These are phyloP conservation scores for Triticum urartu DNA, from an alignment of 176 grass and related monocot species.

Conservation along the genomic window DNA sequence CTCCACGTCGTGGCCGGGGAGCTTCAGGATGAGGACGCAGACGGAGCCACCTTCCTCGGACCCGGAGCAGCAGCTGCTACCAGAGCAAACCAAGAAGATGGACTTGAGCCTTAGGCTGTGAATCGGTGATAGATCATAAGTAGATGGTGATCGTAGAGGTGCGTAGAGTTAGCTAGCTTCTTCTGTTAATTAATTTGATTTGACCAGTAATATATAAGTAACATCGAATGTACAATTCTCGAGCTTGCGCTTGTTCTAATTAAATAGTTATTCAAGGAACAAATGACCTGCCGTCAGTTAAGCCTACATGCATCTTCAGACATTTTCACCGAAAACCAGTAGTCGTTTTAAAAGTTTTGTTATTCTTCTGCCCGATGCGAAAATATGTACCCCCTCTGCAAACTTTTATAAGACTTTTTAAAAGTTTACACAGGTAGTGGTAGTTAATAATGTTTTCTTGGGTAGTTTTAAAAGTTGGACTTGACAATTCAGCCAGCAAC, in stretches of 20 bases:
- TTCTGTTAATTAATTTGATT: constrained; percentile 34
- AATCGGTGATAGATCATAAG: background rate
- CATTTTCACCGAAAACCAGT: background rate
- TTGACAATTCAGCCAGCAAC: too few relatives aligned
- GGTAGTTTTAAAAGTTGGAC: too few relatives aligned
- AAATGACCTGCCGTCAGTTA: background rate
- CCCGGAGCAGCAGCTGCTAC: constrained; percentile 21
- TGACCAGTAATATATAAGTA: constrained; percentile 23
- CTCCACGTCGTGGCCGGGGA: constrained; percentile 63
- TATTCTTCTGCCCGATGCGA: too few relatives aligned
- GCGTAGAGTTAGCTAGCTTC: constrained; percentile 4
- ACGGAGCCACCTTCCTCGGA: constrained; percentile 38
- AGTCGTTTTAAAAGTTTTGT: background rate
- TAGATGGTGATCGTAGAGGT: constrained; percentile 14
- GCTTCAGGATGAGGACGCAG: constrained; percentile 57
- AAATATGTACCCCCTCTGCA: too few relatives aligned
- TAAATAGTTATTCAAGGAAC: constrained; percentile 21
- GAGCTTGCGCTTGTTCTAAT: background rate
- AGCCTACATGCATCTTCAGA: constrained; percentile 28
- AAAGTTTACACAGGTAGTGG: too few relatives aligned
- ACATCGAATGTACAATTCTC: constrained; percentile 21
- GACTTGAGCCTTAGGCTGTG: constrained; percentile 79
- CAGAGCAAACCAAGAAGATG: constrained; percentile 61
- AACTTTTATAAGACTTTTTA: too few relatives aligned
- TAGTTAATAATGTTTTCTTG: too few relatives aligned